These are phyloP conservation scores for Mycena sp. DNA, from an alignment of 1,284 basidiomycete species.

Conservation along the genomic window DNA sequence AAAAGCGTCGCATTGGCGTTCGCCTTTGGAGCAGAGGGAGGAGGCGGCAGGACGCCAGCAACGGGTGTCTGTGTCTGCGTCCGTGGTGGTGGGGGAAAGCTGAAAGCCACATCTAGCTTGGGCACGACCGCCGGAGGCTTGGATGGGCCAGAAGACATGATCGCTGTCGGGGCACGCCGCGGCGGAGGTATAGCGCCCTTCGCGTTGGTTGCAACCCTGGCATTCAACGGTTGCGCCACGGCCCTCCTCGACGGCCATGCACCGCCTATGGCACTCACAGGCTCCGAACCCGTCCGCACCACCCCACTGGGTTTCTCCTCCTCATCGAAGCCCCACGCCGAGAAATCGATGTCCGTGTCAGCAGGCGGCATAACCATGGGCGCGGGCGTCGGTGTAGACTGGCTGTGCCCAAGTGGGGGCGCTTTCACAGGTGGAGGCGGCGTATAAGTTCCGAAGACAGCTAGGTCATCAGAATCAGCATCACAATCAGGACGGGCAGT, in stretches of 20 bases:
- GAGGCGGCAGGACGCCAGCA: background rate
- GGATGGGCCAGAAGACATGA: slow-evolving; percentile 31
- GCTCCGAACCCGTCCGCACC: slow-evolving; percentile 11
- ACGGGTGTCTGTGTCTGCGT: slow-evolving; percentile 25
- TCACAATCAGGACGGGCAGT: background rate
- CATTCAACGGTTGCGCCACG: slow-evolving; percentile 11
- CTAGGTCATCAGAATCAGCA: no score
- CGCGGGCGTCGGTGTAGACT: slow-evolving; percentile 9
- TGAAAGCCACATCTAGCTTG: slow-evolving; percentile 21
- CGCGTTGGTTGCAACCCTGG: slow-evolving; percentile 7
- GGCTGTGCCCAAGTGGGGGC: slow-evolving; percentile 8
- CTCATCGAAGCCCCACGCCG: slow-evolving; percentile 29
- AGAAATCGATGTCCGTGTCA: slow-evolving; percentile 25
- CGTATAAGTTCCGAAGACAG: no score
- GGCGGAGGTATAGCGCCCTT: slow-evolving; percentile 24
- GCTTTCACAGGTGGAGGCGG: background rate
- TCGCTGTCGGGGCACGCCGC: slow-evolving; percentile 30
- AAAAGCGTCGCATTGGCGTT: background rate
- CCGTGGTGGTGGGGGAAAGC: slow-evolving; percentile 33
- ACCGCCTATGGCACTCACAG: background rate
- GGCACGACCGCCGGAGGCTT: slow-evolving; percentile 22
- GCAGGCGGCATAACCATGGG: slow-evolving; percentile 14
- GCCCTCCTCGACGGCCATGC: background rate
- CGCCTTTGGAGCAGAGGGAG: slow-evolving; percentile 19
- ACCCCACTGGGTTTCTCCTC: slow-evolving; percentile 19